Base-by-base conservation (phyloP, 2,329 filamentous ascomycete genomes). In the Cadophora sp. region DNA sequence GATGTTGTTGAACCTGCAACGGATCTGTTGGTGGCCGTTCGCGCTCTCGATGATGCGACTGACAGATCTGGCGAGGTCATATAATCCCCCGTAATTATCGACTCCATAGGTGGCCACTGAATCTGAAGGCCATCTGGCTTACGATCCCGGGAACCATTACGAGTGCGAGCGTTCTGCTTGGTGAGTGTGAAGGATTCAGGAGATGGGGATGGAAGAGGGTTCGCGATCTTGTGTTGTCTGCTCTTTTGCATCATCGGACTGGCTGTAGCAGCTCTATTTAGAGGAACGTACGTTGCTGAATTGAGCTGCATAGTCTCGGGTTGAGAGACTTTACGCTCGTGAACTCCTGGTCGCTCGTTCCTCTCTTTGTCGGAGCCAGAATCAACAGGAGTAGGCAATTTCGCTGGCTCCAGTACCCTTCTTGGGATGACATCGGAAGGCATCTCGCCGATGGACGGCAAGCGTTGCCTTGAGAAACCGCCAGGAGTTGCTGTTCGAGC, bases 401-500 rank as follows among this genome's bases (percentile, higher is more conserved):
- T 79, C 4, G 80, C 79, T n/a, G 80, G 78, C 14, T 80, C 75
- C 33, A 81, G 73, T 33, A 81, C 79, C 13, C 72, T 75, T 20
- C 79, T 77, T 50, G 76, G 79, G 20, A 84, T 76, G 22, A 82
- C 81, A 78, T 85, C 80, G 60, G 84, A 76, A 50, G 88, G 87
- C 20, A 83, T 87, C 80, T 93, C 91, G 13, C 91, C 91, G 65
- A 94, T 95, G 0, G 91, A 95, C 16, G 92, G 88, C 41, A 95
- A 82, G n/a, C 91, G 86, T 64, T 86, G 85, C 47, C 89, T 84
- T 43, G 82, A 81, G 71, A 88, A 90, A 11, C 83, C 85, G 45
- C 85, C 84, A 0, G 87, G 87, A 0, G 85, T 89, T 1, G 83
- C 84, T 1, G 89, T 87, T 50, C 87, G 84, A 1, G 89, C 88